A percentile compares a stretch with the other conserved stretches of the same genome.
Conservation (phyloP, 352 stramenopile genomes). For the Globisporangium paroecandrum region DNA sequence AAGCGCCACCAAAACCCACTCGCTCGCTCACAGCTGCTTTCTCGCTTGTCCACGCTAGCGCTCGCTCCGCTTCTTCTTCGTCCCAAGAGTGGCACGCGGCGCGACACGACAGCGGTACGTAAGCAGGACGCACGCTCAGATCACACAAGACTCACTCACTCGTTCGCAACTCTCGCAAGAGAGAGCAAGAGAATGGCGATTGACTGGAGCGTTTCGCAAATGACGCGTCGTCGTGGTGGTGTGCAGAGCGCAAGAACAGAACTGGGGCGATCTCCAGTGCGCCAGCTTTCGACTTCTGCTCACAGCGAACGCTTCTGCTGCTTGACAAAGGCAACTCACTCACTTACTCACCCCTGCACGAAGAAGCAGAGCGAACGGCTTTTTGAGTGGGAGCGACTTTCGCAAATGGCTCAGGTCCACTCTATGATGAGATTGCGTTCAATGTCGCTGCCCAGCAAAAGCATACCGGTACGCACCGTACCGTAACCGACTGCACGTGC, state of each 20-base stretch:
- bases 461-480: not conserved
- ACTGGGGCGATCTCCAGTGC: not conserved
- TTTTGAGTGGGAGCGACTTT: not conserved
- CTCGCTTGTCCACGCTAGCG: not conserved
- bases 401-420: slow-evolving; percentile 1
- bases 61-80: not conserved
- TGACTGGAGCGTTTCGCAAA: not conserved
- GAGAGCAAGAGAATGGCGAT: not conserved
- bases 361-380: not conserved
- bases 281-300: not conserved
- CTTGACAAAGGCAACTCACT: no score
- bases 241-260: slow-evolving; percentile 7
- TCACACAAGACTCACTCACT: not conserved
- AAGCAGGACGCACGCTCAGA: slow-evolving; percentile 2
- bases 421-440: not conserved
- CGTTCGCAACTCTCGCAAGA: not conserved
- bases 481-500: no score
- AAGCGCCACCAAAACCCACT: slow-evolving; percentile 3
- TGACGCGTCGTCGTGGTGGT: not conserved
- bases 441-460: not conserved
- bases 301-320: no score
- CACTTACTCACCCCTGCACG: no score
- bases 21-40: not conserved
- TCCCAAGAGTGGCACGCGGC: slow-evolving; percentile 4
- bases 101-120: slow-evolving; percentile 9